These are phyloP conservation scores for Vicia faba DNA, from an alignment of 306 rosid genomes.

Conservation along the genomic window DNA sequence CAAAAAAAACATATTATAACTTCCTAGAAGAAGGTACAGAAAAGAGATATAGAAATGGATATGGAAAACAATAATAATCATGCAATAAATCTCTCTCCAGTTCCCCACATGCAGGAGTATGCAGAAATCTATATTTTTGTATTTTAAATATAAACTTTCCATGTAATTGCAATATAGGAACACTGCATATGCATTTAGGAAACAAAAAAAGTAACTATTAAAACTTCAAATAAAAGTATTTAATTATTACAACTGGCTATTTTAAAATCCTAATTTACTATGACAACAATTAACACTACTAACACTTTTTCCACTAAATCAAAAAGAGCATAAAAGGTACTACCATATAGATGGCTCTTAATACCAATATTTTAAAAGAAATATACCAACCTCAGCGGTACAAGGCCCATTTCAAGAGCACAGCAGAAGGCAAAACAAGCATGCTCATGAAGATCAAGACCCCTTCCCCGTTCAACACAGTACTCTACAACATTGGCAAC, in stretches of 20 bases:
- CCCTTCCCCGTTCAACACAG: slow-evolving; percentile 52
- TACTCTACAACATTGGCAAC: slow-evolving; percentile 53
- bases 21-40: background rate
- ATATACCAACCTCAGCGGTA: slow-evolving; percentile 62
- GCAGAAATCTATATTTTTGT: background rate
- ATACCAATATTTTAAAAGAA: background rate
- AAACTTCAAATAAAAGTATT: too few species aligned
- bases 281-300: background rate
- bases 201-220: too few species aligned
- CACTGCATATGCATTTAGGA: background rate
- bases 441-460: slow-evolving; percentile 87
- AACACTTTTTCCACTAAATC: background rate
- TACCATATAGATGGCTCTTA: background rate
- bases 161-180: background rate
- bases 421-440: slow-evolving; percentile 85
- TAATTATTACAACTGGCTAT: too few species aligned
- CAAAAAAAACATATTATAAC: background rate
- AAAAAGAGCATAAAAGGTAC: background rate
- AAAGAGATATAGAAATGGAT: slow-evolving; percentile 11
- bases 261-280: background rate
- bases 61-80: background rate
- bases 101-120: background rate
- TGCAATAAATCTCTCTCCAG: background rate
- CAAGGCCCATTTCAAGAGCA: slow-evolving; percentile 65
- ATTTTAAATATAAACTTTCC: slow-evolving; percentile 15